These are phyloP conservation scores for Physaria fendleri DNA, from an alignment of 345 rosid genomes.

Conservation along the genomic window DNA sequence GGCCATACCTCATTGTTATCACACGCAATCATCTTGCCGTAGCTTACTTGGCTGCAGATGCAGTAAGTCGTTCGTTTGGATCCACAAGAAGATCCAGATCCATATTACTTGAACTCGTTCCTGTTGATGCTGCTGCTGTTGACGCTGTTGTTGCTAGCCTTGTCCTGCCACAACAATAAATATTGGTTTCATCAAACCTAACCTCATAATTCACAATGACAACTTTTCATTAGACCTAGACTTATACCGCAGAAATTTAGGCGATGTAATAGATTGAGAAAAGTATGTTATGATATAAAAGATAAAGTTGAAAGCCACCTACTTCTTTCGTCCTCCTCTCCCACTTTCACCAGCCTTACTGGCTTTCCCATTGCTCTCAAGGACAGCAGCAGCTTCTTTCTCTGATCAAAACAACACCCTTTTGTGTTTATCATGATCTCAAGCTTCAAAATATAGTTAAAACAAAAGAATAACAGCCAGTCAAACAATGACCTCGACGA, in stretches of 20 bases:
- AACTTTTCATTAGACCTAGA: neutral
- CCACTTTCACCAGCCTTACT: slow-evolving; percentile 70
- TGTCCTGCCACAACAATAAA: slow-evolving; percentile 44
- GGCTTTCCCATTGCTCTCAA: slow-evolving; percentile 44
- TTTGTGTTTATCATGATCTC: neutral
- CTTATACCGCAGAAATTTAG: neutral
- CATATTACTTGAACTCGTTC: slow-evolving; percentile 61
- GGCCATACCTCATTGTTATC: slow-evolving; percentile 69
- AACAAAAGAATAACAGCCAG: neutral
- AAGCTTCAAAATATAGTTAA: neutral
- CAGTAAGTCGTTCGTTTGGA: slow-evolving; percentile 95
- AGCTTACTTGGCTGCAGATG: slow-evolving; percentile 93
- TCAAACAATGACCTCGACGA: slow-evolving; percentile 50
- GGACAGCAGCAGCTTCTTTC: slow-evolving; percentile 46
- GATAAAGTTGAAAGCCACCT: slow-evolving; percentile 17
- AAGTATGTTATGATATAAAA: neutral
- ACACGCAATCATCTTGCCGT: slow-evolving; percentile 94
- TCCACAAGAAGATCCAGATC: slow-evolving; percentile 91
- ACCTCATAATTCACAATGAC: neutral
- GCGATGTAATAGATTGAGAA: neutral
- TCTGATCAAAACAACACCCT: slow-evolving; percentile 35
- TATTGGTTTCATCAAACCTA: neutral
- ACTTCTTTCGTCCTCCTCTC: slow-evolving; percentile 98
- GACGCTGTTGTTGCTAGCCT: slow-evolving; percentile 54
- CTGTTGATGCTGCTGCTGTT: slow-evolving; percentile 38